These are phyloP conservation scores for Xylaria sp. DNA, from an alignment of 2,329 filamentous ascomycete species.

Conservation along the genomic window DNA sequence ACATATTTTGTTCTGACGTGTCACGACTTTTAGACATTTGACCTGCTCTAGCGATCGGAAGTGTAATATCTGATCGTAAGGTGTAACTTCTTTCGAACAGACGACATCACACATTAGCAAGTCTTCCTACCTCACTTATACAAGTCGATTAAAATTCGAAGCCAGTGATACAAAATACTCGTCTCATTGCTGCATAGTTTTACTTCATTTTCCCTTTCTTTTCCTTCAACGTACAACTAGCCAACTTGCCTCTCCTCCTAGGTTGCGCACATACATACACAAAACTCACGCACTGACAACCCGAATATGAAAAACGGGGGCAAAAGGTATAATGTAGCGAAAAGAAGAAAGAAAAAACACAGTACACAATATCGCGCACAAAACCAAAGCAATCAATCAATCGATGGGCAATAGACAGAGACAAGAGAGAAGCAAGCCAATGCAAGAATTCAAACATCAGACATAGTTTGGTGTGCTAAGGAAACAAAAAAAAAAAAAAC, in stretches of 20 bases:
- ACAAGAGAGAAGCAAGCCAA: background rate
- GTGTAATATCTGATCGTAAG: background rate
- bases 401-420: background rate
- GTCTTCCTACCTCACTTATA: background rate
- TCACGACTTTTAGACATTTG: background rate
- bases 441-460: conserved; percentile 8
- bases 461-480: background rate
- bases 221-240: background rate
- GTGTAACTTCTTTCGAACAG: background rate
- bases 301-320: conserved; percentile 5
- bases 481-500: background rate
- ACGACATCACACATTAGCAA: background rate
- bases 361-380: background rate
- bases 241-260: background rate
- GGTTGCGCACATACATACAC: background rate
- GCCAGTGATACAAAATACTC: background rate
- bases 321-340: conserved; percentile 21
- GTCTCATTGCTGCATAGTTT: background rate
- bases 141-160: background rate
- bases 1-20: background rate
- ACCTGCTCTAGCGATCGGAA: background rate
- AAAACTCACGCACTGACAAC: background rate
- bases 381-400: background rate
- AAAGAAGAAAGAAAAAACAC: background rate
- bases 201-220: background rate